Evolutionary conservation across 208 protist species (phyloP), one percentile per base, ranked within the genome.

Genomic region (Novymonas esmeraldas): DNA sequence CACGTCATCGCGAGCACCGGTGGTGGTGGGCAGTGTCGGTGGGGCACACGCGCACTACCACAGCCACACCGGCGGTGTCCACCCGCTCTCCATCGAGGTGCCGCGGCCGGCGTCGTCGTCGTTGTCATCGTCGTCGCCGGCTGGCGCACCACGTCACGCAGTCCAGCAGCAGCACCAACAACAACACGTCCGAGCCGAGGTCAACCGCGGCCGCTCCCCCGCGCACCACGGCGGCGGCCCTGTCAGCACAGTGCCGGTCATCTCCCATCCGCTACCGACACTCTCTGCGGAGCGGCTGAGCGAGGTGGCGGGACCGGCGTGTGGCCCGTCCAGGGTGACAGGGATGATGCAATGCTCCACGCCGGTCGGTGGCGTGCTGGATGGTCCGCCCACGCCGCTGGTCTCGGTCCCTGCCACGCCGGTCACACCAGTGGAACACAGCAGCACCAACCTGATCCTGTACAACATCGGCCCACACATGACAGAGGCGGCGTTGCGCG

Each of bases 361-460:
- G 10, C 38, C 55, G 14, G 13, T 29, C n/a, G 42, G 20, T 22
- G 38, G 24, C 34, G 55, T 48, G 14, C 55, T 61, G 13, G 55
- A 61, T 13, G 2, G n/a, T 2, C 55, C 38, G 24, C 44, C 39
- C 11, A 44, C 38, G 34, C 20, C 36, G 26, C 38, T 36, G 14
- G 42, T 20, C 7, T 26, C 55, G 6, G 6, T 26, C 38, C 5
- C 38, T 14, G 44, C 38, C 45, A 20, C 45, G 5, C 44, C 59
- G 28, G 58, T 57, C 14, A 62, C 59, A 6, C 73, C 58, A 11
- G 28, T 50, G 4, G 76, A 73, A 49, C 60, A 67, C 20, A 85
- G 71, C 56, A 71, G 72, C 59, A 89, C 79, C 4, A 91, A 91
- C 55, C 63, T 94, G 16, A 87, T 94, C 48, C 50, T 94, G 6